A percentile compares a stretch with the other conserved stretches of the same genome.
phyloP scores from a whole-genome alignment of 2,329 filamentous ascomycete species.

The Cladophialophora yegresii region DNA sequence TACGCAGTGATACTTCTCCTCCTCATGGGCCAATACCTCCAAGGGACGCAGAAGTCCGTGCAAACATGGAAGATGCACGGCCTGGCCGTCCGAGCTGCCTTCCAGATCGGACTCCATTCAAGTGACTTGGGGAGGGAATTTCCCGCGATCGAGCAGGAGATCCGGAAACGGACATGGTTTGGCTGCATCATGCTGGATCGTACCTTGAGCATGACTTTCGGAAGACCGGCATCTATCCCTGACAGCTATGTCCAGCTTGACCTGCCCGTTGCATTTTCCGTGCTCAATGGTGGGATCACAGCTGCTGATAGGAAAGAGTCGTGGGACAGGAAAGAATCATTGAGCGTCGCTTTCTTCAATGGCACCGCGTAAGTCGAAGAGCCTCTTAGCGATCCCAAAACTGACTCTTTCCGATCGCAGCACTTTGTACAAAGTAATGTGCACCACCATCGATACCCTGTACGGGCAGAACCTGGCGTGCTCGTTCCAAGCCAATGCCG shows the following conservation, averaged over 20 bases:
- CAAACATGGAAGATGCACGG: slow-evolving; percentile 59
- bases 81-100: slow-evolving; percentile 54
- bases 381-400: not conserved
- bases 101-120: slow-evolving; percentile 57
- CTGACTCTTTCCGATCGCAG: slow-evolving; percentile 22
- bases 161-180: slow-evolving; percentile 54
- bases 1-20: slow-evolving; percentile 53
- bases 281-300: not conserved
- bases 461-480: slow-evolving; percentile 20
- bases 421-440: slow-evolving; percentile 40
- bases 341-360: slow-evolving; percentile 11
- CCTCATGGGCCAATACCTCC: slow-evolving; percentile 55
- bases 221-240: slow-evolving; percentile 51
- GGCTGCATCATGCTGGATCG: slow-evolving; percentile 52
- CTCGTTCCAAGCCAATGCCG: slow-evolving; percentile 1
- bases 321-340: slow-evolving; percentile 4
- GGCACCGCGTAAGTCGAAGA: slow-evolving; percentile 27
- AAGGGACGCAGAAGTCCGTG: slow-evolving; percentile 57
- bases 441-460: slow-evolving; percentile 43
- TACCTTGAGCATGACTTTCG: slow-evolving; percentile 56
- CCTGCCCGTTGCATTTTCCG: slow-evolving; percentile 37
- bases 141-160: slow-evolving; percentile 50
- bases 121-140: slow-evolving; percentile 43
- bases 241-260: slow-evolving; percentile 48
- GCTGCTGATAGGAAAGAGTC: slow-evolving; percentile 8